Percentiles rank a stretch among this genome's conserved stretches.
Evolutionary conservation across 2,329 filamentous ascomycete genomes (phyloP).

Genomic region (Fusarium piperis): DNA sequence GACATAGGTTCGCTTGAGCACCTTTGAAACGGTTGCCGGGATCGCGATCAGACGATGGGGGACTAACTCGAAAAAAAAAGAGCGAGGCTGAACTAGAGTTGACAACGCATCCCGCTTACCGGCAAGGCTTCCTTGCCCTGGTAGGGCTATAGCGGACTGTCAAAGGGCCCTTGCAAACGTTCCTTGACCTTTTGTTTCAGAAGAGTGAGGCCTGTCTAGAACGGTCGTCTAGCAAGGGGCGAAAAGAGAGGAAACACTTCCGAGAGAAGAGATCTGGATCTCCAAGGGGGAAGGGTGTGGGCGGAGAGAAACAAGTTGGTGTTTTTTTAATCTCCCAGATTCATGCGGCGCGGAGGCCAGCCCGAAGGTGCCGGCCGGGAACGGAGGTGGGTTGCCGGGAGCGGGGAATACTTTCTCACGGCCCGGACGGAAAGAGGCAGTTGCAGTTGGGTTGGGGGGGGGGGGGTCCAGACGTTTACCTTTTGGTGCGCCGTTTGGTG

Average conservation of each 20-base stretch:
- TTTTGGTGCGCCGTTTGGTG: background rate
- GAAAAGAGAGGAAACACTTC: conserved; percentile 12
- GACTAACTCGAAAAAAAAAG: background rate
- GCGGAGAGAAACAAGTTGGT: conserved; percentile 13
- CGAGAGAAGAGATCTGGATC: conserved; percentile 24
- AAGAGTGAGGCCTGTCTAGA: background rate
- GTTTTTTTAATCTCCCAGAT: conserved; percentile 38
- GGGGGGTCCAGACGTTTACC: background rate
- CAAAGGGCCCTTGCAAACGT: conserved; percentile 12
- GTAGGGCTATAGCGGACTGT: conserved; percentile 2
- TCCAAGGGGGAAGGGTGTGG: conserved; percentile 3
- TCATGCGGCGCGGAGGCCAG: conserved; percentile 37
- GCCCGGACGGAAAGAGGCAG: background rate
- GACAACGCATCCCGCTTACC: conserved; percentile 25
- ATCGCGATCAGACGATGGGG: conserved; percentile 1
- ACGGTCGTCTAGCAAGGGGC: background rate
- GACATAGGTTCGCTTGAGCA: background rate
- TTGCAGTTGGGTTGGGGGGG: background rate
- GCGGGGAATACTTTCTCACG: conserved; percentile 8
- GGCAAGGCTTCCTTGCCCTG: conserved; percentile 13
- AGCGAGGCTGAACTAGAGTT: conserved; percentile 19
- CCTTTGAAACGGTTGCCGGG: conserved; percentile 4
- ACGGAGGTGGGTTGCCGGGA: conserved; percentile 1
- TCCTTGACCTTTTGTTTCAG: conserved; percentile 14
- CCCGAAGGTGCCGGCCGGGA: conserved; percentile 33